Percentiles rank a stretch among this genome's conserved stretches.
phyloP scores from a whole-genome alignment of 176 grass and related monocot species.

The Oryza longistaminata region DNA sequence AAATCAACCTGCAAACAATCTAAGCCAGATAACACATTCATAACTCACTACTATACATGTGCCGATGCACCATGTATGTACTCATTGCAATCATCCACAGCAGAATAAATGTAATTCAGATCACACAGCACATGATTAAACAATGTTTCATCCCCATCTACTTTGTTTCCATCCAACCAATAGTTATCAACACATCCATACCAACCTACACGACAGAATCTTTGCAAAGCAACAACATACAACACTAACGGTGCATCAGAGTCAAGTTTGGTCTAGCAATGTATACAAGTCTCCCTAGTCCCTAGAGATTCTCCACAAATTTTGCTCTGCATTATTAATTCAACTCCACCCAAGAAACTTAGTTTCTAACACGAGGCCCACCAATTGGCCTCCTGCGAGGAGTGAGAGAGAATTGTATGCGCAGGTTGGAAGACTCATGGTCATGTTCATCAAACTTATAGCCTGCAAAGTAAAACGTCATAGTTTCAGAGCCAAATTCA shows the following conservation, averaged over 20 bases:
- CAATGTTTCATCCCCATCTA: not conserved
- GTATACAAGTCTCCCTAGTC: not conserved
- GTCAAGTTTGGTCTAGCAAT: not conserved
- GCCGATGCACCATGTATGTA: not conserved
- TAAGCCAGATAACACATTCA: not conserved
- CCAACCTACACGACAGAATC: not conserved
- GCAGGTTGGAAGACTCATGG: slow-evolving; percentile 57
- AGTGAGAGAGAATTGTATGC: slow-evolving; percentile 65
- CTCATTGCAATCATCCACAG: not conserved
- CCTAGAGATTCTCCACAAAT: not conserved
- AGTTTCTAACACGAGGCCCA: slow-evolving; percentile 52
- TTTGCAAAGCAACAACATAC: not conserved
- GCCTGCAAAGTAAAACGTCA: slow-evolving; percentile 61
- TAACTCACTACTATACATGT: not conserved
- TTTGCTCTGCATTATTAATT: not conserved
- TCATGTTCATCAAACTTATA: slow-evolving; percentile 76
- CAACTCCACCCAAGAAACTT: slow-evolving; percentile 17
- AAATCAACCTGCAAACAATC: not conserved
- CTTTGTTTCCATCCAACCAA: not conserved
- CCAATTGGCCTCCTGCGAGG: slow-evolving; percentile 46
- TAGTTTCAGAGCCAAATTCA: not conserved
- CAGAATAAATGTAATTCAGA: not conserved
- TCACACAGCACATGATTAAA: not conserved
- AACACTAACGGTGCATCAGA: not conserved
- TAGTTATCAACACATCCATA: not conserved